Percentiles rank a stretch among this genome's conserved stretches.
These are phyloP conservation scores for Syzygium syzygioides DNA, from an alignment of 441 rosid species.

Conservation along the genomic window DNA sequence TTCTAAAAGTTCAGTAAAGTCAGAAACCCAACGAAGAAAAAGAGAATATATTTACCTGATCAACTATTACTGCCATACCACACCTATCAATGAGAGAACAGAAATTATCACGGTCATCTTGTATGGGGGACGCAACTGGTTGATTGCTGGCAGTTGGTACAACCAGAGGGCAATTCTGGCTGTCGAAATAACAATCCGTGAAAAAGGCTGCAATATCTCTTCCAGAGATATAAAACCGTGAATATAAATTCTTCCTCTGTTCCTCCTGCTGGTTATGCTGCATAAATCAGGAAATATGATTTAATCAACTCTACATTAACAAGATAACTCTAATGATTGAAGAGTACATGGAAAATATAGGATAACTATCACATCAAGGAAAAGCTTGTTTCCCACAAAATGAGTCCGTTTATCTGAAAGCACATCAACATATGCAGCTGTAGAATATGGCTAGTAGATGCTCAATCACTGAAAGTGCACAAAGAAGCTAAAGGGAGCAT, in stretches of 20 bases:
- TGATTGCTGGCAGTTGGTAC: conserved; percentile 35
- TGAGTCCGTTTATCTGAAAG: not conserved
- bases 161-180: conserved; percentile 33
- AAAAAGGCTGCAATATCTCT: conserved; percentile 98
- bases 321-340: conserved; percentile 12
- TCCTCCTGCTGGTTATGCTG: conserved; percentile 81
- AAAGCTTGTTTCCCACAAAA: not conserved
- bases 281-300: conserved; percentile 10
- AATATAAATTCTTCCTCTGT: conserved; percentile 79
- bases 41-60: conserved; percentile 56
- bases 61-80: conserved; percentile 95
- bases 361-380: not conserved
- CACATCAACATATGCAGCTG: not conserved
- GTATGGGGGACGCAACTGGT: conserved; percentile 29
- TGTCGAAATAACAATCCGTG: conserved; percentile 56
- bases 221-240: conserved; percentile 90
- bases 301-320: conserved; percentile 14
- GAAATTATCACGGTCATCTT: conserved; percentile 37
- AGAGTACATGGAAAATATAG: not conserved
- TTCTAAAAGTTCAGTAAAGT: not conserved
- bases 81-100: conserved; percentile 93
- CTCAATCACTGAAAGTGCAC: not conserved
- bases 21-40: not conserved
- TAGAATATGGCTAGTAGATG: not conserved
- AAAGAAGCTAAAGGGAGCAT: conserved; percentile 17